phyloP scores from a whole-genome alignment of 805 yeast species.

The Tetrapisispora iriomotensis region DNA sequence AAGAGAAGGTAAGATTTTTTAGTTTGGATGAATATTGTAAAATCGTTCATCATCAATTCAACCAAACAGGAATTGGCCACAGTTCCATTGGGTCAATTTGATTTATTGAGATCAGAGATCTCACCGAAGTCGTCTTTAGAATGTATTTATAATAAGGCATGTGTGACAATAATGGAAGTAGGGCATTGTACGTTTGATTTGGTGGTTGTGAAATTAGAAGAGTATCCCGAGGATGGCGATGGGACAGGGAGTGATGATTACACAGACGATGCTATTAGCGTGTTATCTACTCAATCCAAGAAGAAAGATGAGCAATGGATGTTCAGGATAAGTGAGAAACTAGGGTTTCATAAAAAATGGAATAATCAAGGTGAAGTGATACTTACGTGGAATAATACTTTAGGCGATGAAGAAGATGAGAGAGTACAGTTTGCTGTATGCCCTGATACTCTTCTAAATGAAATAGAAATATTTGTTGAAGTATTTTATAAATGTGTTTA shows the following conservation, averaged over 20 bases:
- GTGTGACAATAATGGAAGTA: conserved; percentile 59
- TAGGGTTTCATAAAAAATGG: conserved; percentile 45
- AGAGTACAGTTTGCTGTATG: conserved; percentile 70
- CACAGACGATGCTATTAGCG: conserved; percentile 30
- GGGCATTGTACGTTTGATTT: conserved; percentile 60
- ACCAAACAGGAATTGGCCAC: conserved; percentile 49
- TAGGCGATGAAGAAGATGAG: conserved; percentile 80
- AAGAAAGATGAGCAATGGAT: conserved; percentile 54
- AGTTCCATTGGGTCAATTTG: conserved; percentile 74
- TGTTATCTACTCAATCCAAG: conserved; percentile 25
- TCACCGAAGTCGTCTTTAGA: conserved; percentile 86
- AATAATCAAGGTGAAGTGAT: conserved; percentile 46
- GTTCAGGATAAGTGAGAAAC: conserved; percentile 52
- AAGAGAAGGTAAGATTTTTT: background rate
- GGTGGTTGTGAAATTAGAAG: conserved; percentile 59
- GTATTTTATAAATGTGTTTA: conserved; percentile 60
- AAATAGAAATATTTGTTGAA: conserved; percentile 52
- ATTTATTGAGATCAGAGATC: conserved; percentile 57
- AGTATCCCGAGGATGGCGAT: conserved; percentile 46
- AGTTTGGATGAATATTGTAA: conserved; percentile 60
- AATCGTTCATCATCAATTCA: conserved; percentile 49
- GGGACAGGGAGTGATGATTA: conserved; percentile 44
- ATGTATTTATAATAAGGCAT: conserved; percentile 72
- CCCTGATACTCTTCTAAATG: conserved; percentile 39
- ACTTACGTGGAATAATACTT: conserved; percentile 70